Base-by-base conservation (phyloP, 1,284 basidiomycete species). In the Peniophora sp. region DNA sequence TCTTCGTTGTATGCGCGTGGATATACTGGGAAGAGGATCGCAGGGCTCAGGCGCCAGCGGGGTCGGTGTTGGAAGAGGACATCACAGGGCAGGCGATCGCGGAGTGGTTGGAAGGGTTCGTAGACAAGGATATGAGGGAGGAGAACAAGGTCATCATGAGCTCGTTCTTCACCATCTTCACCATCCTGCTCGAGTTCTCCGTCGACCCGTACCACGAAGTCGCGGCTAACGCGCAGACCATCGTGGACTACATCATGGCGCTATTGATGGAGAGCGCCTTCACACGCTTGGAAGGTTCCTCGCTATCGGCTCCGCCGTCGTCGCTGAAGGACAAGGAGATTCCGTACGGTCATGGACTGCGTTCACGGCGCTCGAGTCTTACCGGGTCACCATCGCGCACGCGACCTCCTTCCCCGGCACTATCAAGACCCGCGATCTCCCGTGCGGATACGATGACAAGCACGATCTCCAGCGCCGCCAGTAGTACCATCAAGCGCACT, bases 1-100 rank as follows among this genome's bases (percentile, higher is more conserved):
- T 93, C 72, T 94, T 98, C 60, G 90, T 96, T 46, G 83, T 95
- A 32, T 96, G 95, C 51, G 94, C 96, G 0, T 98, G 96, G 92
- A 71, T 92, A 23, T 94, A 95, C 69, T 92, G 91, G 84, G 89
- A 96, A 64, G 89, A 93, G 64, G 84, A 89, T 57, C 71, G 82
- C 55, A 73, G 78, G 60, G 78, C 81, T 76, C n/a, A 20, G 15
- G 37, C n/a, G 15, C 54, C 60, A 6, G 58, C 60, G 18, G 50
- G 49, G 32, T 52, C 51, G 35, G 62, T 69, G 41, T 72, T 74
- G 17, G 83, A 88, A 47, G 86, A 88, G 37, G 72, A 85, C 37
- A 68, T 93, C 36, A 78, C 83, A 0, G 75, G 71, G 22, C 74
- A 79, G 54, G 88, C 92, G 0, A 73, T 96, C n/a, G 69, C 73